Percentiles rank a stretch among this genome's conserved stretches.
phyloP scores from a whole-genome alignment of 2,329 filamentous ascomycete genomes.

The Epichloe amarillans region DNA sequence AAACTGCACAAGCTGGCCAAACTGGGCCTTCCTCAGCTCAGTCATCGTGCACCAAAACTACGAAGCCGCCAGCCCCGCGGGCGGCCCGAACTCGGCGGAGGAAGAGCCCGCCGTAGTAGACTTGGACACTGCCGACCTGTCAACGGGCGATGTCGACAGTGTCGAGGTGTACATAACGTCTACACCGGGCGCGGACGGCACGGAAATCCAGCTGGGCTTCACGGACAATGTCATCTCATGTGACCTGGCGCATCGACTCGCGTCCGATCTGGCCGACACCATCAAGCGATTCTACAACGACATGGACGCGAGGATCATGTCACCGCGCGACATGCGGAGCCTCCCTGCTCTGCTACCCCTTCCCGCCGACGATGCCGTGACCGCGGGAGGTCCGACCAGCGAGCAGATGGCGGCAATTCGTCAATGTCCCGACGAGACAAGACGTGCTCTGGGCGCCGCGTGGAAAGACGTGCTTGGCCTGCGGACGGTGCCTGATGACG shows the following conservation, averaged over 20 bases:
- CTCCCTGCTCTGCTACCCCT: background rate
- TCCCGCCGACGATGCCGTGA: background rate
- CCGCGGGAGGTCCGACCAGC: background rate
- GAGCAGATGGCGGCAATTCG: background rate
- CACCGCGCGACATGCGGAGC: background rate
- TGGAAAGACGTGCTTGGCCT: background rate
- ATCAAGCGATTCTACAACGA: background rate
- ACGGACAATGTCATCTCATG: slow-evolving; percentile 1
- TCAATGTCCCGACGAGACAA: background rate
- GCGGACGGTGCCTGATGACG: background rate
- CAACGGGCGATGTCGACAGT: slow-evolving; percentile 1
- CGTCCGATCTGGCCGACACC: background rate
- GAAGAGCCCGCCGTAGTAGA: background rate
- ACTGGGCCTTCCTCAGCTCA: slow-evolving; percentile 1
- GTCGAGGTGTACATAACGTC: slow-evolving; percentile 3
- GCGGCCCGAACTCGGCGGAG: background rate
- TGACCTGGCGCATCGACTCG: background rate
- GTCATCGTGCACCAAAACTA: slow-evolving; percentile 2
- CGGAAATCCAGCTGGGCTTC: background rate
- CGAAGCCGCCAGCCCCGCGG: background rate
- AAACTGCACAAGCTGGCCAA: slow-evolving; percentile 1
- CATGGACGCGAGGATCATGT: background rate
- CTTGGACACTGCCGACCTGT: slow-evolving; percentile 2
- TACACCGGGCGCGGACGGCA: background rate
- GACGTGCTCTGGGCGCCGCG: background rate